Evolutionary conservation across 306 rosid species (phyloP).

Genomic region (Psophocarpus tetragonolobus): DNA sequence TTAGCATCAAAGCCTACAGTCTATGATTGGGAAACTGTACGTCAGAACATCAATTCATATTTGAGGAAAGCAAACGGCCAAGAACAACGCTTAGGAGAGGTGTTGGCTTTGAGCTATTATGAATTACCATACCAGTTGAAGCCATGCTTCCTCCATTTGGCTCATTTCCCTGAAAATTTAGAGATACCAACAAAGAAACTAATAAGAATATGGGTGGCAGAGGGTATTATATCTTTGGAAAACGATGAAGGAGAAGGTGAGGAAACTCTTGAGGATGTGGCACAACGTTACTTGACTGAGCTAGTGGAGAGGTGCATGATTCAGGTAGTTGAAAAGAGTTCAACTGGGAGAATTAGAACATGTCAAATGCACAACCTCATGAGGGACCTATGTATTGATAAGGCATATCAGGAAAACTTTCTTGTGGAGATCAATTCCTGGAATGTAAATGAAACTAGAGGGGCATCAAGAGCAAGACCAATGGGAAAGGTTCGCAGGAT

Average conservation of each 20-base stretch:
- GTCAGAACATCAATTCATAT: constrained; percentile 41
- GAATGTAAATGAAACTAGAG: constrained; percentile 27
- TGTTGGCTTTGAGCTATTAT: constrained; percentile 56
- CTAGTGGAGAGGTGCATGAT: constrained; percentile 51
- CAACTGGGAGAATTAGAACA: constrained; percentile 51
- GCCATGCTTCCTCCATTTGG: constrained; percentile 55
- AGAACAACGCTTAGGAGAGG: constrained; percentile 43
- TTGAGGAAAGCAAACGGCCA: constrained; percentile 44
- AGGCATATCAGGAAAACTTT: constrained; percentile 54
- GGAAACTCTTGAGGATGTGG: constrained; percentile 40
- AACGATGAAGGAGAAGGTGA: constrained; percentile 38
- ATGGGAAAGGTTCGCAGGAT: constrained; percentile 46
- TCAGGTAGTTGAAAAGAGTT: constrained; percentile 44
- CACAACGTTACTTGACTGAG: constrained; percentile 45
- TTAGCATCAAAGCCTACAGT: constrained; percentile 54
- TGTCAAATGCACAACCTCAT: constrained; percentile 56
- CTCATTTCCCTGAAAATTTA: constrained; percentile 56
- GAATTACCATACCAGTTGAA: constrained; percentile 59
- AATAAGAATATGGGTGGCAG: constrained; percentile 59
- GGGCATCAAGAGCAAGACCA: background rate
- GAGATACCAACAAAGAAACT: constrained; percentile 54
- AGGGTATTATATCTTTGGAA: constrained; percentile 50
- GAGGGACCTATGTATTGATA: constrained; percentile 47
- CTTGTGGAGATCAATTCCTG: constrained; percentile 35
- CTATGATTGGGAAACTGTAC: constrained; percentile 50